Evolutionary conservation across 2,329 filamentous ascomycete species (phyloP).

Genomic region (Pestalotiopsis sp.): DNA sequence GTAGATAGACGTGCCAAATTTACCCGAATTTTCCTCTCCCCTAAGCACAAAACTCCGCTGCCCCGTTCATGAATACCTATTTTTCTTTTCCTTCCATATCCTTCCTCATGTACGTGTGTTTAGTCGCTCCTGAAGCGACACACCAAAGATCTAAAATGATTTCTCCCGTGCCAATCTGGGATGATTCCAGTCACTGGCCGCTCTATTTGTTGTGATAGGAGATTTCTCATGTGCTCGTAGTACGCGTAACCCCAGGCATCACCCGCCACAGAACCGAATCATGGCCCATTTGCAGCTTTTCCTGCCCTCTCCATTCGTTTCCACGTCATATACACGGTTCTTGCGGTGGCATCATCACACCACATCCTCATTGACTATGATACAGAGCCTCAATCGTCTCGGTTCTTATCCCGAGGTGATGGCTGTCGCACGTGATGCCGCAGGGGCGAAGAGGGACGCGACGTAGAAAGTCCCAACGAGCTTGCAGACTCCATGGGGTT

Average conservation of each 20-base stretch:
- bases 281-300: neutral
- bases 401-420: constrained; percentile 28
- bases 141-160: neutral
- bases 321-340: neutral
- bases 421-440: constrained; percentile 29
- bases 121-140: neutral
- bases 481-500: constrained; percentile 30
- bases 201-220: constrained; percentile 8
- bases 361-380: neutral
- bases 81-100: neutral
- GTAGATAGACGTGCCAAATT: neutral
- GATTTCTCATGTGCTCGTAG: neutral
- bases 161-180: neutral
- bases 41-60: neutral
- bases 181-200: neutral
- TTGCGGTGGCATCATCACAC: neutral
- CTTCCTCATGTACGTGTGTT: neutral
- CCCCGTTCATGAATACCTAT: neutral
- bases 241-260: neutral
- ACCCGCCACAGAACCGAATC: neutral
- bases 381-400: constrained; percentile 28
- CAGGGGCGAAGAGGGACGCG: constrained; percentile 33
- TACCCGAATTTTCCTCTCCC: neutral
- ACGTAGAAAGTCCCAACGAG: constrained; percentile 33
- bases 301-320: neutral